A percentile compares a stretch with the other conserved stretches of the same genome.
Conservation (phyloP, 352 stramenopile genomes). For the Phytophthora nicotianae region DNA sequence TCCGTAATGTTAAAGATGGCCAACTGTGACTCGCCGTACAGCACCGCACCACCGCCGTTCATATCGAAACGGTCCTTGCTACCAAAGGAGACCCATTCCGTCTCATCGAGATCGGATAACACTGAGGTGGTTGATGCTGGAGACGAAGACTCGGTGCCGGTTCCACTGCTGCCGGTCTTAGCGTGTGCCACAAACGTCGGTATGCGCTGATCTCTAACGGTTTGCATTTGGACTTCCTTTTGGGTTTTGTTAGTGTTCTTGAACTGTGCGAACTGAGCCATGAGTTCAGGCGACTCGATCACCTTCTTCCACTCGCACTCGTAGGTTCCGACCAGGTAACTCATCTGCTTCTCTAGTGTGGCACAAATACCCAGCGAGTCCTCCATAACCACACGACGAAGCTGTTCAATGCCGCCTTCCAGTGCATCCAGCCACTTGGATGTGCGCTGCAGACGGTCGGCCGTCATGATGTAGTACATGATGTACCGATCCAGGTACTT, state of each 20-base stretch:
- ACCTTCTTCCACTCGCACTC: slow-evolving; percentile 95
- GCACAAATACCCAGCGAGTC: slow-evolving; percentile 89
- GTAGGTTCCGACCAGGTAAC: slow-evolving; percentile 91
- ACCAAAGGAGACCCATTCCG: slow-evolving; percentile 83
- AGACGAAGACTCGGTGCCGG: slow-evolving; percentile 34
- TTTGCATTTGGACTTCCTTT: slow-evolving; percentile 55
- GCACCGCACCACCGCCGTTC: slow-evolving; percentile 86
- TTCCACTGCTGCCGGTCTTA: slow-evolving; percentile 56
- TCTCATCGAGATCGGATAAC: slow-evolving; percentile 23
- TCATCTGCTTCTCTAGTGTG: slow-evolving; percentile 85
- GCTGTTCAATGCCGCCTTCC: slow-evolving; percentile 62
- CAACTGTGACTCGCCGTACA: slow-evolving; percentile 91
- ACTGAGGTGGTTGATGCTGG: slow-evolving; percentile 42
- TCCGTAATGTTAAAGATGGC: slow-evolving; percentile 90
- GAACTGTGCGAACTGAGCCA: slow-evolving; percentile 91
- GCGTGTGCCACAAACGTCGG: slow-evolving; percentile 49
- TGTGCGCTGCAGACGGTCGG: slow-evolving; percentile 70
- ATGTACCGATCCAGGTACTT: slow-evolving; percentile 91
- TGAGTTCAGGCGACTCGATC: slow-evolving; percentile 79
- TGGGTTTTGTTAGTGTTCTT: slow-evolving; percentile 88
- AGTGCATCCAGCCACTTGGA: slow-evolving; percentile 91
- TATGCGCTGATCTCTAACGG: slow-evolving; percentile 89
- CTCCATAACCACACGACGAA: slow-evolving; percentile 79
- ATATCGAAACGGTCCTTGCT: slow-evolving; percentile 68
- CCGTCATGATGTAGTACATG: slow-evolving; percentile 94